These are phyloP conservation scores for Chrysopogon serrulatus DNA, from an alignment of 176 grass and related monocot genomes.

Conservation along the genomic window DNA sequence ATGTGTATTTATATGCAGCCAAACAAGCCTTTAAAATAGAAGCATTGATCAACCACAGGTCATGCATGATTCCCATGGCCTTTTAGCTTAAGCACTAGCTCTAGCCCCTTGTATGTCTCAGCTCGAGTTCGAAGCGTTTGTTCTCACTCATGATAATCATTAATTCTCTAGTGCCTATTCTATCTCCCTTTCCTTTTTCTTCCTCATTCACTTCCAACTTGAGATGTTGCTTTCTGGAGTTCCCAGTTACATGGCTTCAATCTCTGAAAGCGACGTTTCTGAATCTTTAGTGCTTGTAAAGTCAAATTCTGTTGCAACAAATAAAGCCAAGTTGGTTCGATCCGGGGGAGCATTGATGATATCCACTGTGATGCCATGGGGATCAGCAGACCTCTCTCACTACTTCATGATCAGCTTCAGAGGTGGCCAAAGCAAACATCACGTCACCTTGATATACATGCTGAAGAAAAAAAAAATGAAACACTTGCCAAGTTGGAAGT, in stretches of 20 bases:
- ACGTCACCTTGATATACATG: neutral
- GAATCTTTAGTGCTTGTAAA: constrained; percentile 44
- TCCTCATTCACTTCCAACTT: constrained; percentile 75
- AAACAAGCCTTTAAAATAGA: neutral
- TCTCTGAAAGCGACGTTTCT: constrained; percentile 46
- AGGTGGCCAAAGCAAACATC: neutral
- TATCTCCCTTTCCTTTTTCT: constrained; percentile 74
- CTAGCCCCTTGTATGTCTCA: constrained; percentile 52
- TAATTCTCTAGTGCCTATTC: constrained; percentile 68
- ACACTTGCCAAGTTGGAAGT: neutral
- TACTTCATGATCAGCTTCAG: neutral
- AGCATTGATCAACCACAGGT: constrained; percentile 15
- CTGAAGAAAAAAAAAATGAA: neutral
- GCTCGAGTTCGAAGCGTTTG: constrained; percentile 51
- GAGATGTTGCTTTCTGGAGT: constrained; percentile 52
- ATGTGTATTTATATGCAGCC: no score
- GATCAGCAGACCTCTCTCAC: neutral
- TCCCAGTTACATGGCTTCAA: constrained; percentile 55
- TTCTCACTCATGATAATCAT: constrained; percentile 69
- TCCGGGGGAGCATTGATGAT: constrained; percentile 51
- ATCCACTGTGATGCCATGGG: constrained; percentile 34
- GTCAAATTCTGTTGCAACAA: constrained; percentile 17
- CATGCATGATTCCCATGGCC: constrained; percentile 12
- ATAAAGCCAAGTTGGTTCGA: constrained; percentile 28
- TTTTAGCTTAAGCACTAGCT: constrained; percentile 47